phyloP scores from a whole-genome alignment of 306 rosid species.

The Vigna nakashimae region DNA sequence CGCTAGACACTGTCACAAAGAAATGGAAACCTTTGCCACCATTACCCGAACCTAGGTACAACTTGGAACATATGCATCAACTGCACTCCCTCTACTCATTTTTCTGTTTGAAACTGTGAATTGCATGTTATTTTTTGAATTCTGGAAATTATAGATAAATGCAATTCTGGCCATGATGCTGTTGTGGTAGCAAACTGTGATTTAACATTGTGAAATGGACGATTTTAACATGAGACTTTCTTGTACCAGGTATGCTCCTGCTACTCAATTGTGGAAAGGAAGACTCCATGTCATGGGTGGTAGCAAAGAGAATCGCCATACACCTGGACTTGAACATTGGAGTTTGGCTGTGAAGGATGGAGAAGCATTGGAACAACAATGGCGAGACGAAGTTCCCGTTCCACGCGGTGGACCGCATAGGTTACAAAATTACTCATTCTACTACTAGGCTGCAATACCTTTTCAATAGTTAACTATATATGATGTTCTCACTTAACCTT shows the following conservation, averaged over 20 bases:
- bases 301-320: constrained; percentile 90
- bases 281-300: constrained; percentile 98
- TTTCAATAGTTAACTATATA: constrained; percentile 15
- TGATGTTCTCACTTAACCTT: constrained; percentile 28
- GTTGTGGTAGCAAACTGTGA: not conserved
- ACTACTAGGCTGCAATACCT: not conserved
- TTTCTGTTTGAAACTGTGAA: not conserved
- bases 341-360: constrained; percentile 89
- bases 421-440: constrained; percentile 50
- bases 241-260: constrained; percentile 78
- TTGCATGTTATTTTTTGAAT: not conserved
- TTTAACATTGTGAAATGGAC: constrained; percentile 25
- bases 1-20: constrained; percentile 74
- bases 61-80: not conserved
- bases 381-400: constrained; percentile 81
- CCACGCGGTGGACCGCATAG: constrained; percentile 98
- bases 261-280: constrained; percentile 91
- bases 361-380: constrained; percentile 67
- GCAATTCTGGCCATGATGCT: not conserved
- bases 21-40: constrained; percentile 75
- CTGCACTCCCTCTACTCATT: not conserved
- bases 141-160: not conserved
- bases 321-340: constrained; percentile 91
- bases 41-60: constrained; percentile 78
- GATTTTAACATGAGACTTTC: constrained; percentile 28